Conservation (phyloP, 768 basidiomycete genomes). For the Botryobasidium botryosum region DNA sequence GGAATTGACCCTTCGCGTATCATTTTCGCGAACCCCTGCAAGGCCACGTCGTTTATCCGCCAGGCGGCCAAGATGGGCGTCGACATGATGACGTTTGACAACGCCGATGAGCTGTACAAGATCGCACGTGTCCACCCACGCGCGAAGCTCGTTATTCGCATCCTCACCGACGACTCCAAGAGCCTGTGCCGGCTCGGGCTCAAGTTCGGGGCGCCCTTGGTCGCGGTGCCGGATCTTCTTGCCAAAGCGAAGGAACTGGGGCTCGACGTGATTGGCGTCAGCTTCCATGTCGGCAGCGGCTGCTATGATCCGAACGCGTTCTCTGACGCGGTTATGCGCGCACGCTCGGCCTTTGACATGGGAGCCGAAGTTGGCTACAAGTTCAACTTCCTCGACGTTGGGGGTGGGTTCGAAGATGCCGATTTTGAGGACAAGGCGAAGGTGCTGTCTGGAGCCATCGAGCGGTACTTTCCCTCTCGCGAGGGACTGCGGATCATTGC, state of each 20-base stretch:
- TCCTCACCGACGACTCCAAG: slow-evolving; percentile 96
- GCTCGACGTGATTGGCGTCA: slow-evolving; percentile 82
- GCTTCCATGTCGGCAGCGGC: slow-evolving; percentile 96
- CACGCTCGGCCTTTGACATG: slow-evolving; percentile 76
- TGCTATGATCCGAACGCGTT: slow-evolving; percentile 88
- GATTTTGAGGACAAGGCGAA: slow-evolving; percentile 67
- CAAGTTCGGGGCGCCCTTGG: slow-evolving; percentile 90
- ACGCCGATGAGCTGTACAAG: slow-evolving; percentile 90
- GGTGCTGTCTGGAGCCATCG: slow-evolving; percentile 53
- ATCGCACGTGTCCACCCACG: slow-evolving; percentile 61
- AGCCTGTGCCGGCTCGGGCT: slow-evolving; percentile 82
- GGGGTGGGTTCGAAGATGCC: slow-evolving; percentile 88
- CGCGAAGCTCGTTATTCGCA: slow-evolving; percentile 82
- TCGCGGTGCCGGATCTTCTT: slow-evolving; percentile 61
- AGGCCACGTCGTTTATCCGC: slow-evolving; percentile 84
- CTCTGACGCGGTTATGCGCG: slow-evolving; percentile 72
- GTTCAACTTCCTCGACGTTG: slow-evolving; percentile 79
- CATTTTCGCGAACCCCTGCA: slow-evolving; percentile 99
- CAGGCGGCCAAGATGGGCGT: slow-evolving; percentile 65
- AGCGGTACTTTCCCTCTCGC: slow-evolving; percentile 51
- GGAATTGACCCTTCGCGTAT: slow-evolving; percentile 57
- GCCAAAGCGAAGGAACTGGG: slow-evolving; percentile 58
- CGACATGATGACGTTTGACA: slow-evolving; percentile 96
- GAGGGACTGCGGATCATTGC: slow-evolving; percentile 65
- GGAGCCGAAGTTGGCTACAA: slow-evolving; percentile 61